phyloP scores from a whole-genome alignment of 805 yeast genomes.

The Zygosaccharomyces gambellarensis region DNA sequence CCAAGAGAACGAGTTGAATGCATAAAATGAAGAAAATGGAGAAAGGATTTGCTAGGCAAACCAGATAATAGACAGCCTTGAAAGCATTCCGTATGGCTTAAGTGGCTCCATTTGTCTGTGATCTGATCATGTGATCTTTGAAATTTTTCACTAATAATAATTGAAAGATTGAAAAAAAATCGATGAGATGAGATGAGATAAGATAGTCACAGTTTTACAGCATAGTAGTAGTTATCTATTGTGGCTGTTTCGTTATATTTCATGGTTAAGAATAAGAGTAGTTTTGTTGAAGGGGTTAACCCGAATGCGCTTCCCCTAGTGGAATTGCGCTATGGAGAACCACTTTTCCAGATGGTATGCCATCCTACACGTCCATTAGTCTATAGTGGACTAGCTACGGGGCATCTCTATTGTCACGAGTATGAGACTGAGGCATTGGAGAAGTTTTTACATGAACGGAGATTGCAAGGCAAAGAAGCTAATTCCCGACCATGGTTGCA shows the following conservation, averaged over 20 bases:
- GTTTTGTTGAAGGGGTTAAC: conserved; percentile 10
- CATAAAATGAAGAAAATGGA: neutral
- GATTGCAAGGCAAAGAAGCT: conserved; percentile 26
- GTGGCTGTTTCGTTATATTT: too few species aligned
- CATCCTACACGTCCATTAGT: conserved; percentile 69
- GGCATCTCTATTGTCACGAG: conserved; percentile 58
- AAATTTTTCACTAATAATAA: neutral
- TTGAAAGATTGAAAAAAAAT: neutral
- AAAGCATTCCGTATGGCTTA: neutral
- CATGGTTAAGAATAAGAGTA: conserved; percentile 16
- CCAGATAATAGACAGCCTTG: neutral
- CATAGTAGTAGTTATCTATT: neutral
- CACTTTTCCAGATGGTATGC: conserved; percentile 69
- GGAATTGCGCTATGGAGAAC: conserved; percentile 46
- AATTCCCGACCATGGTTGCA: conserved; percentile 41
- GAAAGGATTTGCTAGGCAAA: neutral
- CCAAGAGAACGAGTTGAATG: neutral
- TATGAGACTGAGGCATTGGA: conserved; percentile 51
- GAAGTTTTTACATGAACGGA: conserved; percentile 20
- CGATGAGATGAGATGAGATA: conserved; percentile 6
- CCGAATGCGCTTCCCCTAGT: conserved; percentile 29
- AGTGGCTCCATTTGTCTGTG: neutral
- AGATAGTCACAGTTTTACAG: neutral
- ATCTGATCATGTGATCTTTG: neutral
- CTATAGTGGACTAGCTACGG: conserved; percentile 75